Evolutionary conservation across 768 basidiomycete species (phyloP), one percentile per base, ranked within the genome.

Genomic region (Tylopilus plumbeoviolaceoides): DNA sequence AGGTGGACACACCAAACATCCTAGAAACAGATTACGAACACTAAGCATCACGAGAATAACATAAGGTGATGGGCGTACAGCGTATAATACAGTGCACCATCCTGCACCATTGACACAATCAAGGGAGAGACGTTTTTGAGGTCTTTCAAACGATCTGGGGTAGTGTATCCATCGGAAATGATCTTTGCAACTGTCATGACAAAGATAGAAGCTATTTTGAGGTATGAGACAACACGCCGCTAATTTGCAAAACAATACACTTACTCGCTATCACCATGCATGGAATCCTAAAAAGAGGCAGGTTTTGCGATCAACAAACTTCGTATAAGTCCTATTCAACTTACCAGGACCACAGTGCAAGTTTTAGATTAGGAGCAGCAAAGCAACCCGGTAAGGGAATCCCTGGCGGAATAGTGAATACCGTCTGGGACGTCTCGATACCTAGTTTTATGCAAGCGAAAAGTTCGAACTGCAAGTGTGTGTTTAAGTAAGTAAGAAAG

Each of bases 191-290:
- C 12, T 21, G 52, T 48, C 52, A 48, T 48, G 3, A 8, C 28
- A 27, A 53, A 48, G 47, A 53, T 48, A 4, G 52, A 41, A 11
- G 52, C 52, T 48, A 20, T 33, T 33, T 12, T 12, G 31, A 12
- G 31, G 12, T 33, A 33, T 43, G 9, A 18, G 30, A 36, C 18
- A 4, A 27, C 18, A 11, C 40, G n/a, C 5, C n/a, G 17, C 23
- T 23, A 43, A 43, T n/a, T 28, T 15, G 25, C 27, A n/a, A 21
- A 20, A 4, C 5, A 18, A n/a, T 5, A 20, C 5, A 8, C 51
- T 53, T 43, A 53, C 52, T 53, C 17, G 52, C 52, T 41, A 53
- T 41, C 18, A 43, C 40, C 47, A 53, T 48, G 31, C 47, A 53
- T 6, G 52, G 52, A 2, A 53, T 15, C 52, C 52, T 49, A 31